A percentile compares a stretch with the other conserved stretches of the same genome.
phyloP scores from a whole-genome alignment of 2,329 filamentous ascomycete genomes.

The Neopestalotiopsis sp. region DNA sequence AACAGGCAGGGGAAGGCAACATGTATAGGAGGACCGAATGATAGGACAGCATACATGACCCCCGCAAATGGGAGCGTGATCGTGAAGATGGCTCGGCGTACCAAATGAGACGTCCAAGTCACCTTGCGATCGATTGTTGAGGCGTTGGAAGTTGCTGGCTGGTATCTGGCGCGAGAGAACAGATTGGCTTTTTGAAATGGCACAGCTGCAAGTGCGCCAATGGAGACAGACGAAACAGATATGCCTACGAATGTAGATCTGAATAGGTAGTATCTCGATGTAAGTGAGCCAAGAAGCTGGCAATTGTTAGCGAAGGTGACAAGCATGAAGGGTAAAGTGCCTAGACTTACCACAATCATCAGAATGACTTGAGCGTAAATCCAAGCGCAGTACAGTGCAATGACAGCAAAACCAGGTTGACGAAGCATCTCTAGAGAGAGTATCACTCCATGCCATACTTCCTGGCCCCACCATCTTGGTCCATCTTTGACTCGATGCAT shows the following conservation, averaged over 20 bases:
- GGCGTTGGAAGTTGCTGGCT: constrained; percentile 64
- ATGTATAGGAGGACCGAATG: constrained; percentile 64
- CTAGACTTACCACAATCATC: constrained; percentile 59
- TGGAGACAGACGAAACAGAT: constrained; percentile 67
- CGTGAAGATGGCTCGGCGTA: constrained; percentile 71
- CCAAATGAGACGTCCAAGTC: constrained; percentile 73
- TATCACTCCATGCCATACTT: constrained; percentile 72
- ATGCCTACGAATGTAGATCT: constrained; percentile 69
- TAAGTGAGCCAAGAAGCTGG: constrained; percentile 69
- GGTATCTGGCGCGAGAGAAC: constrained; percentile 69
- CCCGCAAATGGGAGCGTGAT: constrained; percentile 70
- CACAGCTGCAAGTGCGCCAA: constrained; percentile 72
- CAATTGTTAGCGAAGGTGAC: constrained; percentile 7
- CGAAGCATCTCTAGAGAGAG: constrained; percentile 73
- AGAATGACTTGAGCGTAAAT: constrained; percentile 79
- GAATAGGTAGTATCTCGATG: constrained; percentile 70
- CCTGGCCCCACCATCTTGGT: constrained; percentile 78
- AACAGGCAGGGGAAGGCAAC: constrained; percentile 70
- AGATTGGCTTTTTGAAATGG: constrained; percentile 75
- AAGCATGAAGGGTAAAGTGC: not conserved
- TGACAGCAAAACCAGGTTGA: constrained; percentile 74
- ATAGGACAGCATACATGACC: constrained; percentile 70
- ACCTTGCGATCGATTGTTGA: constrained; percentile 69
- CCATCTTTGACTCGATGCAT: constrained; percentile 75
- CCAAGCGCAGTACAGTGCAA: constrained; percentile 77